These are phyloP conservation scores for Solanum neorickii DNA, from an alignment of 257 asterid genomes.

Conservation along the genomic window DNA sequence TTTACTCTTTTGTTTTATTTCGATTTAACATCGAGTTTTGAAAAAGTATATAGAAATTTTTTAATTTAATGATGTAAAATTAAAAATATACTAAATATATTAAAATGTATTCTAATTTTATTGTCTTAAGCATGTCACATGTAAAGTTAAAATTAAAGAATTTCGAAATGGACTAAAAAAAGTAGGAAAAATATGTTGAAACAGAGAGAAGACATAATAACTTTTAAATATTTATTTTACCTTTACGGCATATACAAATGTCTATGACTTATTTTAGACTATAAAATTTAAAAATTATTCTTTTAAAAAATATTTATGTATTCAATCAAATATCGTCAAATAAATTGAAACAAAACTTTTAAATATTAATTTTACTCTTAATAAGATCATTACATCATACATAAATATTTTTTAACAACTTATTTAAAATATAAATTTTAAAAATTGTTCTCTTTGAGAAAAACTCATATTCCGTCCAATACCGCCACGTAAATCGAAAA, in stretches of 20 bases:
- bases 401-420: no score
- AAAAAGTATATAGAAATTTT: not conserved
- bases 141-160: not conserved
- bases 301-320: fast-evolving
- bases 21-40: not conserved
- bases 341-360: not conserved
- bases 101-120: not conserved
- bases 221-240: not conserved
- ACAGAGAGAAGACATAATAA: not conserved
- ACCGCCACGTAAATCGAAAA: not conserved
- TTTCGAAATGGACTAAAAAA: not conserved
- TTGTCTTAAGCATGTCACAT: not conserved
- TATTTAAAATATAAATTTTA: no score
- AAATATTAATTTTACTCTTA: no score
- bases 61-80: not conserved
- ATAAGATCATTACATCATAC: no score
- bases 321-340: not conserved
- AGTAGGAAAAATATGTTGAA: not conserved
- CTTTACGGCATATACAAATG: not conserved
- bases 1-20: no score
- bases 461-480: no score
- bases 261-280: not conserved
- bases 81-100: not conserved
- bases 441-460: fast-evolving
- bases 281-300: not conserved